Base-by-base conservation (phyloP, 2,329 filamentous ascomycete species). In the Aspergillus flavus region DNA sequence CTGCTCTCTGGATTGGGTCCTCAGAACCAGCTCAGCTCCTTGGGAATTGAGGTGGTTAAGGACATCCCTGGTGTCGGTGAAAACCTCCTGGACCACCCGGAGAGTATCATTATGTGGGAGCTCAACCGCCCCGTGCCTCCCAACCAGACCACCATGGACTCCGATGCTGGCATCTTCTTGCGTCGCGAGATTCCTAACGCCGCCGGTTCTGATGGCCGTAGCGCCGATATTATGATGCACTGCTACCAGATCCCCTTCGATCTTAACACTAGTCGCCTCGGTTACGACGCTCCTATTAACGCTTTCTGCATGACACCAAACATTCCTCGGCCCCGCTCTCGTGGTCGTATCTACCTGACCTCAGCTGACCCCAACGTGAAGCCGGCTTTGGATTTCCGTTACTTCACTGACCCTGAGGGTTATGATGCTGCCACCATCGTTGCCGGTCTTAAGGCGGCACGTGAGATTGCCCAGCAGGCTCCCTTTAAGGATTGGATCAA, bases 161-260 rank as follows among this genome's bases (percentile, higher is more conserved):
- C 90, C 28, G 93, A 97, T 75, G 92, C 92, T 3, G 92, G 91
- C 67, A 91, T 95, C 74, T 96, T 96, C 85, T 83, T 96, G 62
- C 91, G 93, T 66, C 91, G 92, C 64, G 89, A 96, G 78, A 76
- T 84, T 16, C 83, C 87, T 70, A 88, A 94, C 73, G 91, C 92
- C 2, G 86, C 84, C 4, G 86, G 86, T 61, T 81, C 81, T 66
- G 92, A 96, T 70, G 90, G 90, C 58, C 86, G 91, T 65, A 89
- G 91, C 61, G 91, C 91, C 67, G 93, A 97, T 74, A 81, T 96
- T 73, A 96, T 96, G 93, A 95, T 95, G 91, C 93, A 96, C 82
- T 96, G 93, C 86, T 96, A 96, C 83, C 93, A 96, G 80, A 96
- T 96, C 69, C 93, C 93, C 59, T 96, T 96, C 81, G 91, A 89